Conservation (phyloP, 176 grass and related monocot species). For the Hordeum marinum region DNA sequence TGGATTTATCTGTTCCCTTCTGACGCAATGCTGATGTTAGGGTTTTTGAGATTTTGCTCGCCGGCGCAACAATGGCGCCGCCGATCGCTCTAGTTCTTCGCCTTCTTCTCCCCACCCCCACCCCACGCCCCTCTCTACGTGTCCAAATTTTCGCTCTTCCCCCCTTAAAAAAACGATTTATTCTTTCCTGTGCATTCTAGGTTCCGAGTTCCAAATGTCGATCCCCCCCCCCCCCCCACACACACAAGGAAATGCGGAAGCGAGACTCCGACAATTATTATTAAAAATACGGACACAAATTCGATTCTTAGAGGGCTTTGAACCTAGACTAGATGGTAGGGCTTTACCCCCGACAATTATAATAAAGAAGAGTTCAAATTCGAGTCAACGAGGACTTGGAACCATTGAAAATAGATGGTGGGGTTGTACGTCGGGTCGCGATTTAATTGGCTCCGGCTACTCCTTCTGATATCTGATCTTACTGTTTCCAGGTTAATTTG, state of each 20-base stretch:
- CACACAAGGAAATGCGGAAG: background rate
- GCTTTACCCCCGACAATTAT: background rate
- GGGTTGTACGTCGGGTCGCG: background rate
- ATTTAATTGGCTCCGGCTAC: background rate
- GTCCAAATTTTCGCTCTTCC: background rate
- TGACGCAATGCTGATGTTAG: background rate
- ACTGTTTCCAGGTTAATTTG: constrained; percentile 19
- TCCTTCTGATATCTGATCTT: background rate
- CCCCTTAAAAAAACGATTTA: background rate
- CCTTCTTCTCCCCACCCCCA: background rate
- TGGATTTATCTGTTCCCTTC: background rate
- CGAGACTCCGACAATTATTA: background rate
- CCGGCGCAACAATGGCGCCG: background rate
- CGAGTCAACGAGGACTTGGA: background rate
- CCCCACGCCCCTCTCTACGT: background rate
- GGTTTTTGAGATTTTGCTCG: background rate
- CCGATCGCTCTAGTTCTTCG: background rate
- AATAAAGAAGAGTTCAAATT: background rate
- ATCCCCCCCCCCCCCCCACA: too few relatives aligned
- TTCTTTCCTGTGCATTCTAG: background rate
- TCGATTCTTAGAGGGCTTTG: background rate
- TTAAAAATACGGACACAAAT: background rate
- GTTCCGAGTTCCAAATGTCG: background rate
- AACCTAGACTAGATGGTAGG: too few relatives aligned
- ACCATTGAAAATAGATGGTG: background rate